Evolutionary conservation across 805 yeast species (phyloP).

Genomic region (Diddensiella caesifluorescens): DNA sequence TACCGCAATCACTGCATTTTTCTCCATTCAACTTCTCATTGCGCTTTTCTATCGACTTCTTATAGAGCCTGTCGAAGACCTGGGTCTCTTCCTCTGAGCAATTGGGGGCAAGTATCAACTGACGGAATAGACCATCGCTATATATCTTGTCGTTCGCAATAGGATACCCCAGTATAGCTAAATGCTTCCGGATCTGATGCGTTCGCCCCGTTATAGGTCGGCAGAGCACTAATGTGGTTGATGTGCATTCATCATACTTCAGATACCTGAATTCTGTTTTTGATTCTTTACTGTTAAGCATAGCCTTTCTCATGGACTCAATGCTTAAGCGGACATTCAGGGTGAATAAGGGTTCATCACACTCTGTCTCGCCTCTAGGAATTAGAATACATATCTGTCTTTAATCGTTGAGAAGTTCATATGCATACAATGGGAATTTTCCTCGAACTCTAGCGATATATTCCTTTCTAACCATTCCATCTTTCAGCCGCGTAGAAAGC

Average conservation of each 20-base stretch:
- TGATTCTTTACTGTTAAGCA: slow-evolving; percentile 47
- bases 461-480: slow-evolving; percentile 64
- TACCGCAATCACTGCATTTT: slow-evolving; percentile 54
- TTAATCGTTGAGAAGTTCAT: neutral
- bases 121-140: slow-evolving; percentile 69
- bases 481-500: slow-evolving; percentile 53
- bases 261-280: slow-evolving; percentile 56
- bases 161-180: slow-evolving; percentile 78
- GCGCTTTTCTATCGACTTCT: slow-evolving; percentile 32
- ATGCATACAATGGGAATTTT: slow-evolving; percentile 49
- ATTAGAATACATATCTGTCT: no score
- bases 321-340: slow-evolving; percentile 61
- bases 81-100: slow-evolving; percentile 27
- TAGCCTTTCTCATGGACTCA: slow-evolving; percentile 2
- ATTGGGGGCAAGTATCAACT: slow-evolving; percentile 44
- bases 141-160: slow-evolving; percentile 88
- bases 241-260: slow-evolving; percentile 33
- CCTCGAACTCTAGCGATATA: slow-evolving; percentile 82
- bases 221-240: slow-evolving; percentile 47
- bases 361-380: slow-evolving; percentile 37
- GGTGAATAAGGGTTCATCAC: slow-evolving; percentile 59
- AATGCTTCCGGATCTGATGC: slow-evolving; percentile 90
- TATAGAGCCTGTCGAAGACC: slow-evolving; percentile 38
- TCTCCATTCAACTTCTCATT: slow-evolving; percentile 32
- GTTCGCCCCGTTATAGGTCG: slow-evolving; percentile 87